These are phyloP conservation scores for Tephrocybe sp. DNA, from an alignment of 768 basidiomycete genomes.

Conservation along the genomic window DNA sequence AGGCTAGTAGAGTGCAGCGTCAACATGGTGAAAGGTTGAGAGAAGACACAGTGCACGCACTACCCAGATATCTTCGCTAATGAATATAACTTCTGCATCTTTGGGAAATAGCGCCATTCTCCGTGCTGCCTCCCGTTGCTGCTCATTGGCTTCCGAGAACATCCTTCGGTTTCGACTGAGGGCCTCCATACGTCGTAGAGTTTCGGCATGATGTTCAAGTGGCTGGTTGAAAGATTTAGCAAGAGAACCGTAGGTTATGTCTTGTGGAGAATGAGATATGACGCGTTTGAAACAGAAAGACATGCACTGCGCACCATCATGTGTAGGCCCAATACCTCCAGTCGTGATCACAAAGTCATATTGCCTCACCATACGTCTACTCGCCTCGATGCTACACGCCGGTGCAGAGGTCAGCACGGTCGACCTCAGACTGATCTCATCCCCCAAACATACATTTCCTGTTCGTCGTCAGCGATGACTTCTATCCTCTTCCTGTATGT, in stretches of 20 bases:
- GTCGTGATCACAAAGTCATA: conserved; percentile 92
- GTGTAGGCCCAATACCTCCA: conserved; percentile 90
- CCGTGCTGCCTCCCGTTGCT: conserved; percentile 73
- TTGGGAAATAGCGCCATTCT: conserved; percentile 92
- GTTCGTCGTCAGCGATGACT: conserved; percentile 87
- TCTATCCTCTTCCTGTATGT: conserved; percentile 76
- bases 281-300: neutral
- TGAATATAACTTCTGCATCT: conserved; percentile 74
- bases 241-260: conserved; percentile 88
- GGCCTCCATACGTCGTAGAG: conserved; percentile 67
- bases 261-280: conserved; percentile 29
- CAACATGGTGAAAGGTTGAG: neutral
- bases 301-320: conserved; percentile 60
- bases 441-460: conserved; percentile 71
- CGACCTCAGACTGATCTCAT: neutral
- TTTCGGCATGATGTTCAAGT: conserved; percentile 75
- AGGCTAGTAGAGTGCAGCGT: conserved; percentile 45
- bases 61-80: conserved; percentile 82
- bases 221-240: conserved; percentile 78
- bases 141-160: conserved; percentile 59
- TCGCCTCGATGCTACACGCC: conserved; percentile 71
- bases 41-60: conserved; percentile 43
- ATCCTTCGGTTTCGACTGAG: conserved; percentile 56
- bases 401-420: neutral
- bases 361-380: conserved; percentile 69